A percentile compares a stretch with the other conserved stretches of the same genome.
These are phyloP conservation scores for Heliosperma pusillum DNA, from an alignment of 148 eudicot species.

Conservation along the genomic window DNA sequence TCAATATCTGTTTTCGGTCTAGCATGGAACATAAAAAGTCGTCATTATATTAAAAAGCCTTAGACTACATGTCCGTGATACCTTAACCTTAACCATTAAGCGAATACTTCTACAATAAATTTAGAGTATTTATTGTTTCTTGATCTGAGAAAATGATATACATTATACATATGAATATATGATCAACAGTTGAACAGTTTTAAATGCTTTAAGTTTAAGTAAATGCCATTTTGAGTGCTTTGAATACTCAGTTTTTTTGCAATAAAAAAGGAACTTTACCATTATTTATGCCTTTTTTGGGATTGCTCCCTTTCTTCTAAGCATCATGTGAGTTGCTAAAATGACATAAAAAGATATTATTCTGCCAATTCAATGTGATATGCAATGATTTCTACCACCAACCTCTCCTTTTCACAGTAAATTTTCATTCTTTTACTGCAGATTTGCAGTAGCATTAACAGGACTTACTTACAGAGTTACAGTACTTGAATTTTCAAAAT, in stretches of 20 bases:
- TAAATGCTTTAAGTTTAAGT: too few species aligned
- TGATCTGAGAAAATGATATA: too few species aligned
- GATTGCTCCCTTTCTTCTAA: constrained; percentile 3
- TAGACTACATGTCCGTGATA: too few species aligned
- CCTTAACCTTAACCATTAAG: too few species aligned
- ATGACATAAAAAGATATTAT: background rate
- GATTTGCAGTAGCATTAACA: background rate
- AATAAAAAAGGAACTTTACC: background rate
- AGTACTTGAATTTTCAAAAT: background rate
- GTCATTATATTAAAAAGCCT: too few species aligned
- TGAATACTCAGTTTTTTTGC: background rate
- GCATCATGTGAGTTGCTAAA: constrained; percentile 11
- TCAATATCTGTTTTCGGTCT: too few species aligned
- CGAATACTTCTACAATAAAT: too few species aligned
- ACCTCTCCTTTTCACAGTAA: constrained; percentile 5
- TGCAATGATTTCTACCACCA: constrained; percentile 17
- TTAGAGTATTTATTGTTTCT: too few species aligned
- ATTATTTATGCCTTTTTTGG: background rate
- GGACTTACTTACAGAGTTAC: background rate
- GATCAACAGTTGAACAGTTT: too few species aligned
- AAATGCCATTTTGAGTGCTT: background rate
- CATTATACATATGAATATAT: too few species aligned
- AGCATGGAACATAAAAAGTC: too few species aligned
- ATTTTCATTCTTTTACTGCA: background rate
- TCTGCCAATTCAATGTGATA: constrained; percentile 2